phyloP scores from a whole-genome alignment of 805 yeast species.

The Candida hispaniensis region DNA sequence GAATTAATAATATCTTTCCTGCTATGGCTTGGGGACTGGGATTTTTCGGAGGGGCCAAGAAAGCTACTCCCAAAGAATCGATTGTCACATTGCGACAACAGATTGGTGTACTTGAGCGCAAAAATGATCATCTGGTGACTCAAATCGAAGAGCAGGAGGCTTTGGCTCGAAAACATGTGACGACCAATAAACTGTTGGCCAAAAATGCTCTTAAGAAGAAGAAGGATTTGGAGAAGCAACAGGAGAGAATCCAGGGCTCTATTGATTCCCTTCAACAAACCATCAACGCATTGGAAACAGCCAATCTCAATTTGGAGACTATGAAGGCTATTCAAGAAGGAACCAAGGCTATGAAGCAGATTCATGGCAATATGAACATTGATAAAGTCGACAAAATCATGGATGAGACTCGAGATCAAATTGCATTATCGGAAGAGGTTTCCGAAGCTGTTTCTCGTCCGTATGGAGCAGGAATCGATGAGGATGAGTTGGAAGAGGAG shows the following conservation, averaged over 20 bases:
- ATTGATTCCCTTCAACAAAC: constrained; percentile 85
- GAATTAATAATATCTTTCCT: constrained; percentile 3
- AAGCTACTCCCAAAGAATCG: constrained; percentile 86
- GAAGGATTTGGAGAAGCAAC: constrained; percentile 67
- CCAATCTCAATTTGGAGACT: constrained; percentile 93
- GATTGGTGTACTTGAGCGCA: constrained; percentile 74
- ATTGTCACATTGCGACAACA: constrained; percentile 84
- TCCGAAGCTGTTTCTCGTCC: constrained; percentile 95
- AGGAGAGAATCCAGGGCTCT: constrained; percentile 74
- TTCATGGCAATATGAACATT: constrained; percentile 88
- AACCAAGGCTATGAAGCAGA: constrained; percentile 90
- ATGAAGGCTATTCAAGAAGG: constrained; percentile 99
- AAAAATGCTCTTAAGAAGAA: constrained; percentile 80
- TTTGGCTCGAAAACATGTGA: constrained; percentile 66
- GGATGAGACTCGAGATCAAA: constrained; percentile 97
- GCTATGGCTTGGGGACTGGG: constrained; percentile 29
- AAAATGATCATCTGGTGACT: constrained; percentile 66
- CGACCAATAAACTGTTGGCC: constrained; percentile 62
- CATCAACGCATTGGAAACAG: constrained; percentile 81
- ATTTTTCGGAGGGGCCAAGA: constrained; percentile 71
- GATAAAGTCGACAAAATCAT: constrained; percentile 95
- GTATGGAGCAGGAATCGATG: constrained; percentile 64
- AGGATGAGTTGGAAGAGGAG: constrained; percentile 92
- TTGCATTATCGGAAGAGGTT: constrained; percentile 88
- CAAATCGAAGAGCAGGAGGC: constrained; percentile 76